Conservation (phyloP, 2,329 filamentous ascomycete genomes). For the Teratosphaeria gauchensis region DNA sequence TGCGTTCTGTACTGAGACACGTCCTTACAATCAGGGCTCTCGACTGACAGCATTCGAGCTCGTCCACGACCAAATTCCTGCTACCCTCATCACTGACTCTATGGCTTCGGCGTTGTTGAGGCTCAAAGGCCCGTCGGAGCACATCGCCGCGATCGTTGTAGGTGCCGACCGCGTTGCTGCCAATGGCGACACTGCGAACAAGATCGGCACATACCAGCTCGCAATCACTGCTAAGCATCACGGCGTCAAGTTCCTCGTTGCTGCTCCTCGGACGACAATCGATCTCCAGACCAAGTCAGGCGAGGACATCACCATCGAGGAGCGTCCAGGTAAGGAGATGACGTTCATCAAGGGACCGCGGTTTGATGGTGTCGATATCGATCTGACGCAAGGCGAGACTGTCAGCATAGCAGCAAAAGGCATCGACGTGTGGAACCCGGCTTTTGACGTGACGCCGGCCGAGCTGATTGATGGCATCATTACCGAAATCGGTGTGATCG, state of each 20-base stretch:
- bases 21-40: conserved; percentile 96
- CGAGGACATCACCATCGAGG: conserved; percentile 77
- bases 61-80: conserved; percentile 84
- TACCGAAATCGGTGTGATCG: conserved; percentile 80
- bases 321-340: conserved; percentile 71
- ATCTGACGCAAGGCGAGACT: conserved; percentile 54
- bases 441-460: conserved; percentile 89
- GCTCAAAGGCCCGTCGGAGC: conserved; percentile 47
- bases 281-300: conserved; percentile 74
- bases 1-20: conserved; percentile 92
- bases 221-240: conserved; percentile 85
- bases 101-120: conserved; percentile 87
- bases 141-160: conserved; percentile 80
- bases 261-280: conserved; percentile 88
- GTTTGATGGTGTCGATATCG: conserved; percentile 49
- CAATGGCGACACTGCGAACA: conserved; percentile 97
- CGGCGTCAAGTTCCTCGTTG: conserved; percentile 87
- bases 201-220: conserved; percentile 90
- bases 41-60: conserved; percentile 92
- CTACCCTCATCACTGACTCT: conserved; percentile 87
- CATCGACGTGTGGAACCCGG: conserved; percentile 90
- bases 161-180: conserved; percentile 91
- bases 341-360: conserved; percentile 74
- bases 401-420: conserved; percentile 69
- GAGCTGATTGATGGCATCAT: conserved; percentile 87